These are phyloP conservation scores for Fusarium chaquense DNA, from an alignment of 2,329 filamentous ascomycete species.

Conservation along the genomic window DNA sequence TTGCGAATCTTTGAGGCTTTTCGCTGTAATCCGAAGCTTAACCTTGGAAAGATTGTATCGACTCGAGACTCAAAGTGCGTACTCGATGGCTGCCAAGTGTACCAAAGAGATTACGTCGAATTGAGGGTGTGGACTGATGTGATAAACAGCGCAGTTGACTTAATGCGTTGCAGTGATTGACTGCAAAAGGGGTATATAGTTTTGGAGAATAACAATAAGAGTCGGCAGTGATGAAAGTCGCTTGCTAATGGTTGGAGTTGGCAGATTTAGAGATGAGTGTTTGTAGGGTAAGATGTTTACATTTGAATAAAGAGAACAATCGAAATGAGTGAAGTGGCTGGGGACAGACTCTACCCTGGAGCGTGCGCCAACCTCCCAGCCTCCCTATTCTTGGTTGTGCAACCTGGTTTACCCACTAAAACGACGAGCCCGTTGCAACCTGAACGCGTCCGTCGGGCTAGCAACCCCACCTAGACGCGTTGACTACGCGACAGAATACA, in stretches of 20 bases:
- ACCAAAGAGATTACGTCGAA: slow-evolving; percentile 29
- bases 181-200: slow-evolving; percentile 13
- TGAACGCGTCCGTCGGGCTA: slow-evolving; percentile 40
- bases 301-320: slow-evolving; percentile 41
- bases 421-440: slow-evolving; percentile 20
- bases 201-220: slow-evolving; percentile 25
- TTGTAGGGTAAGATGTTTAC: slow-evolving; percentile 43
- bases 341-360: slow-evolving; percentile 47
- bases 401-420: slow-evolving; percentile 36
- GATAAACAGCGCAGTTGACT: slow-evolving; percentile 34
- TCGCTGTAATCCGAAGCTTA: slow-evolving; percentile 12
- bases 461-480: slow-evolving; percentile 45
- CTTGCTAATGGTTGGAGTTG: slow-evolving; percentile 45
- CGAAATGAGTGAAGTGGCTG: slow-evolving; percentile 46
- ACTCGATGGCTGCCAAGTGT: slow-evolving; percentile 41
- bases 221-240: slow-evolving; percentile 37
- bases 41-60: slow-evolving; percentile 16
- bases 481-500: slow-evolving; percentile 45
- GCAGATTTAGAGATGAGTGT: slow-evolving; percentile 43
- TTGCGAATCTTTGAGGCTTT: background rate
- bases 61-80: slow-evolving; percentile 32
- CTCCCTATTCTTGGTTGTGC: slow-evolving; percentile 41
- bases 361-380: slow-evolving; percentile 43
- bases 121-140: slow-evolving; percentile 28
- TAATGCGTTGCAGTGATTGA: slow-evolving; percentile 11